Percentiles rank a stretch among this genome's conserved stretches.
Evolutionary conservation across 768 basidiomycete genomes (phyloP).

Genomic region (Naganishia vishniacii): DNA sequence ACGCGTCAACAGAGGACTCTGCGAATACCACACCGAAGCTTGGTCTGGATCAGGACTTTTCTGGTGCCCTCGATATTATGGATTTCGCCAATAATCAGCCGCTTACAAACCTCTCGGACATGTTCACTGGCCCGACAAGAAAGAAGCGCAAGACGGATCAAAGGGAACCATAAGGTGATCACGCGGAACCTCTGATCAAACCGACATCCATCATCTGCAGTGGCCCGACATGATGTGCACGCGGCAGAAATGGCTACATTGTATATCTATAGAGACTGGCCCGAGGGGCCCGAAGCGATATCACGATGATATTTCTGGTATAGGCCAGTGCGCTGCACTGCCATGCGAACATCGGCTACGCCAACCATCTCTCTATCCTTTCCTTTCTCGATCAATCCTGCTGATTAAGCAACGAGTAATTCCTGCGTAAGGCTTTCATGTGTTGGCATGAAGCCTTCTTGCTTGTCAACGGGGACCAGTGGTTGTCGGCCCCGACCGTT

Average conservation of each 20-base stretch:
- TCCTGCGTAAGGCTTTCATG: too few relatives aligned
- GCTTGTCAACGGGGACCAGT: neutral
- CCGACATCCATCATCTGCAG: too few relatives aligned
- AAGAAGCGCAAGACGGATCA: slow-evolving; percentile 31
- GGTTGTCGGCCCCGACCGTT: neutral
- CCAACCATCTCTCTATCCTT: too few relatives aligned
- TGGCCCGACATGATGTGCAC: too few relatives aligned
- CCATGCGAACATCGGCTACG: too few relatives aligned
- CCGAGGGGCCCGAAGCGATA: too few relatives aligned
- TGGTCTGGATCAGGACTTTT: neutral
- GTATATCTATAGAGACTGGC: too few relatives aligned
- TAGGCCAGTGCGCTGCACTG: too few relatives aligned
- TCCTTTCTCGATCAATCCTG: too few relatives aligned
- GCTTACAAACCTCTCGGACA: neutral
- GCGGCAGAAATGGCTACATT: too few relatives aligned
- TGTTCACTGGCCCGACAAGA: slow-evolving; percentile 20
- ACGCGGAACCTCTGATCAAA: too few relatives aligned
- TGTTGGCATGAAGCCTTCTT: neutral
- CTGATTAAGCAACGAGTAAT: neutral
- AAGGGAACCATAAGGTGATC: slow-evolving; percentile 7
- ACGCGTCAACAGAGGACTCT: neutral
- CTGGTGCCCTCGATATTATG: neutral
- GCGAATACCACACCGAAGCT: neutral
- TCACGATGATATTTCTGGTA: too few relatives aligned
- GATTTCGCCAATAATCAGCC: neutral